Evolutionary conservation across 2,329 filamentous ascomycete genomes (phyloP).

Genomic region (Microsporum canis): DNA sequence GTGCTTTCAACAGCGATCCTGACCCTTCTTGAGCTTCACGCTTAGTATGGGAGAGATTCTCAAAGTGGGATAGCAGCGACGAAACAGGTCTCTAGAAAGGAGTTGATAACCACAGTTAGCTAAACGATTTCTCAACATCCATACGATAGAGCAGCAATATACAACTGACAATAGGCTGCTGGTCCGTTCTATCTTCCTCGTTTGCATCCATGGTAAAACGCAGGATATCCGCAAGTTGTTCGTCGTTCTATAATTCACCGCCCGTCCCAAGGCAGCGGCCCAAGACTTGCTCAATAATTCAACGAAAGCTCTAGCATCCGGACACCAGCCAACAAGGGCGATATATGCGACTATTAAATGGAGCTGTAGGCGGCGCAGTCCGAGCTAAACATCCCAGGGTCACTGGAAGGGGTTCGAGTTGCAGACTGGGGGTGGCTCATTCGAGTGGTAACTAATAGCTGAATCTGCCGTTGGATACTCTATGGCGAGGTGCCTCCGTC

Average conservation of each 20-base stretch:
- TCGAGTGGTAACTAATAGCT: neutral
- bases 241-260: neutral
- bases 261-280: neutral
- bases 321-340: neutral
- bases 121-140: constrained; percentile 5
- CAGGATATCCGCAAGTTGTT: neutral
- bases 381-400: neutral
- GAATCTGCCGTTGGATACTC: neutral
- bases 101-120: constrained; percentile 8
- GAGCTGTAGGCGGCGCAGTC: neutral
- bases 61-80: constrained; percentile 39
- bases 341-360: neutral
- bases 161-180: constrained; percentile 12
- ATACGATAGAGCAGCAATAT: neutral
- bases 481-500: neutral
- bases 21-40: constrained; percentile 22
- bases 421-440: neutral
- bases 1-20: constrained; percentile 22
- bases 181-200: constrained; percentile 5
- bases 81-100: constrained; percentile 36
- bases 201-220: neutral
- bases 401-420: neutral
- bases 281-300: neutral
- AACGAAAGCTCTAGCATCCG: neutral
- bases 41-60: constrained; percentile 32